Conservation (phyloP, 2,329 filamentous ascomycete genomes). For the Fusarium sororula region DNA sequence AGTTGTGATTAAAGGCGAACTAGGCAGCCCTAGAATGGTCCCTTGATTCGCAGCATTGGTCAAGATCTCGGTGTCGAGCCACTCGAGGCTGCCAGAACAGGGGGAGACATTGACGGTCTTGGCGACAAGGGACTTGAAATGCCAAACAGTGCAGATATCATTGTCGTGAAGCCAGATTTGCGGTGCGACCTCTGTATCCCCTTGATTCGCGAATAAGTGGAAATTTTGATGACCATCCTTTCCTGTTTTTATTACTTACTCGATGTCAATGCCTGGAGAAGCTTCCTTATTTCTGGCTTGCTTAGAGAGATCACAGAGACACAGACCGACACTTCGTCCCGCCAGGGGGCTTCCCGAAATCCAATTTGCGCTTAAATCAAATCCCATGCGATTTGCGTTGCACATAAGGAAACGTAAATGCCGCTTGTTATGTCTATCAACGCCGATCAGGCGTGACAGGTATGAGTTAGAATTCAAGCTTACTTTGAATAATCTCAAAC, state of each 20-base stretch:
- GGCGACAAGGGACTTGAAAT: constrained; percentile 31
- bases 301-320: neutral
- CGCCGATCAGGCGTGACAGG: constrained; percentile 28
- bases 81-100: constrained; percentile 21
- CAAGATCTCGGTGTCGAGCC: constrained; percentile 34
- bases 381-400: constrained; percentile 23
- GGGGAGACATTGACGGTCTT: constrained; percentile 33
- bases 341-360: constrained; percentile 10
- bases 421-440: constrained; percentile 29
- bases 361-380: constrained; percentile 25
- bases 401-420: constrained; percentile 20
- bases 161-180: constrained; percentile 12
- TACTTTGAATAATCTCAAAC: constrained; percentile 42
- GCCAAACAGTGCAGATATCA: constrained; percentile 20
- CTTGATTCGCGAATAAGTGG: constrained; percentile 5
- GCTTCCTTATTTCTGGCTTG: neutral
- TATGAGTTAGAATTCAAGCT: constrained; percentile 42
- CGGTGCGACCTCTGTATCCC: constrained; percentile 13
- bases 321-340: constrained; percentile 28
- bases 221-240: constrained; percentile 22
- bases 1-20: neutral
- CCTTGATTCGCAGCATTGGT: constrained; percentile 30
- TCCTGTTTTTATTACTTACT: neutral
- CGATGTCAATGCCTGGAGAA: neutral
- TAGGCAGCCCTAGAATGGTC: constrained; percentile 6